Base-by-base conservation (phyloP, 2,329 filamentous ascomycete genomes). In the Zasmidium cellare region DNA sequence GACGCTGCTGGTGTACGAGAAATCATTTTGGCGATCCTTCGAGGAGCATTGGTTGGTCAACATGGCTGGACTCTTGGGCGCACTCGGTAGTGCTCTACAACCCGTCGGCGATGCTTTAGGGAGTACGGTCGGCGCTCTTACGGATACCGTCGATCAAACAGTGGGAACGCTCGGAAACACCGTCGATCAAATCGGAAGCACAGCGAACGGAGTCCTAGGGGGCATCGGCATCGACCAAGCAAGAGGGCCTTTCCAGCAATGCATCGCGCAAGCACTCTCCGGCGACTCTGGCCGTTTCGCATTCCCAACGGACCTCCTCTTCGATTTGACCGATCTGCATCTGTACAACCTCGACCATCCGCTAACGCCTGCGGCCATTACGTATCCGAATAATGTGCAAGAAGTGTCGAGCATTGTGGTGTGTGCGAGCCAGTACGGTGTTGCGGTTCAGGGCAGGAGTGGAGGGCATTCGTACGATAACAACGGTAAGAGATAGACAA, bases 381-480 rank as follows among this genome's bases (percentile, higher is more conserved):
- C 53, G 44, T 64, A 60, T 18, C 62, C 62, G 9, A 53, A 47
- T 28, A 59, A 46, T 47, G 48, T 53, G 7, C 22, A 58, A 16
- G 53, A 64, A 31, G 57, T 62, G 9, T 58, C 62, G 11, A 56
- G 45, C 23, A 14, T 60, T n/a, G 62, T 64, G 28, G 49, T 53
- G 3, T 64, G 62, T 49, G 62, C 62, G n/a, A 24, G 24, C n/a
- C 22, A 52, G 14, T 51, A 55, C 18, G 60, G 60, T 2, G 28
- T 63, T 9, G 54, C 55, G 9, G 61, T 62, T 1, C 63, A 65
- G 53, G 53, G 56, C n/a, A 58, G 53, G 49, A 56, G 53, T 50
- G 63, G 63, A 16, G 63, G 63, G 7, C 63, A 65, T 31, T 57
- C 45, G 44, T 65, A 62, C 48, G 3, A 46, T 24, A 63, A 63